A percentile compares a stretch with the other conserved stretches of the same genome.
Evolutionary conservation across 2,329 filamentous ascomycete genomes (phyloP).

Genomic region (Phaeosphaeriaceae sp.): DNA sequence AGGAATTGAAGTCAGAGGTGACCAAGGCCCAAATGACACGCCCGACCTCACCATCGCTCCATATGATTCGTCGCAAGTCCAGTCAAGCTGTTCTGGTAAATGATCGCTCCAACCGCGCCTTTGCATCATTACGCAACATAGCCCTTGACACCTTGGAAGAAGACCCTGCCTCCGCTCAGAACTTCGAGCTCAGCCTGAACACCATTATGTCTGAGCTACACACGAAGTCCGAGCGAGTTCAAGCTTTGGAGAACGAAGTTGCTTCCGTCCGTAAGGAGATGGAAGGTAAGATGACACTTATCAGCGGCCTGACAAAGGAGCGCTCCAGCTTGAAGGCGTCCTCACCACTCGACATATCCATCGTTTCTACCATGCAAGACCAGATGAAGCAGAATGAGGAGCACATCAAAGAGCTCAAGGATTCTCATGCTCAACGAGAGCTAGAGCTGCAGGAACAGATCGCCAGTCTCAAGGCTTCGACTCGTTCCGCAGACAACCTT

Average conservation of each 20-base stretch:
- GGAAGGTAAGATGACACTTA: constrained; percentile 95
- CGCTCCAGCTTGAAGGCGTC: constrained; percentile 83
- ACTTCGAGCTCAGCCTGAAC: constrained; percentile 90
- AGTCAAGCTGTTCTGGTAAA: constrained; percentile 87
- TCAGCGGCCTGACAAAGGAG: constrained; percentile 91
- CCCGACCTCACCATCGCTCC: constrained; percentile 69
- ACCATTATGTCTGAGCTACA: constrained; percentile 93
- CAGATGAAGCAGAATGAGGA: constrained; percentile 86
- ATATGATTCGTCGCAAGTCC: constrained; percentile 91
- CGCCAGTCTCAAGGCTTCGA: constrained; percentile 67
- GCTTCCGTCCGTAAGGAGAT: constrained; percentile 89
- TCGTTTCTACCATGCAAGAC: constrained; percentile 85
- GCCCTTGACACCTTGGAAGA: constrained; percentile 84
- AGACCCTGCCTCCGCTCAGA: constrained; percentile 84
- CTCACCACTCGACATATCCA: constrained; percentile 87
- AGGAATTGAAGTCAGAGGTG: constrained; percentile 87
- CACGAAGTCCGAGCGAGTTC: constrained; percentile 83
- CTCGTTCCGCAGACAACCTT: constrained; percentile 40
- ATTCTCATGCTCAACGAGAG: constrained; percentile 76
- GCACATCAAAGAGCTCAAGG: constrained; percentile 76
- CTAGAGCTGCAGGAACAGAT: constrained; percentile 76
- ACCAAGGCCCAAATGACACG: constrained; percentile 73
- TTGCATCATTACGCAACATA: constrained; percentile 87
- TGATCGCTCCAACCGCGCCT: constrained; percentile 89
- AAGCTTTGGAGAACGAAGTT: constrained; percentile 86